Evolutionary conservation across 345 rosid genomes (phyloP).

Genomic region (Mangifera indica): DNA sequence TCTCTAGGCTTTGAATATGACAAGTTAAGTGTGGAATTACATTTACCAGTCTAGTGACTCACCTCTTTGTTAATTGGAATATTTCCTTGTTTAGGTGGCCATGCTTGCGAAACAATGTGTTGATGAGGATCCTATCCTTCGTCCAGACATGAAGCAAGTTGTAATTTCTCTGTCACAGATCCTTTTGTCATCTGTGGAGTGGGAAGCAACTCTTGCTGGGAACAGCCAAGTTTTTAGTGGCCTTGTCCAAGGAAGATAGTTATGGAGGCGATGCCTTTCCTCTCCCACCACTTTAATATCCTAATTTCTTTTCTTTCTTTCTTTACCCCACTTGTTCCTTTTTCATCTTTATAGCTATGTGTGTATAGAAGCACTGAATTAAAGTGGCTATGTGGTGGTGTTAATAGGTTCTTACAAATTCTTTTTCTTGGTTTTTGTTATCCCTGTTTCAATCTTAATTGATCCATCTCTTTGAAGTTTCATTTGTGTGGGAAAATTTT

Average conservation of each 20-base stretch:
- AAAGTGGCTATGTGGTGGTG: background rate
- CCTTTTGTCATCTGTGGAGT: slow-evolving; percentile 84
- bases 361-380: slow-evolving; percentile 12
- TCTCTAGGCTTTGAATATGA: background rate
- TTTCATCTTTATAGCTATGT: background rate
- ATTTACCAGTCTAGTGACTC: slow-evolving; percentile 2
- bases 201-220: slow-evolving; percentile 99
- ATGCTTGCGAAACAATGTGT: slow-evolving; percentile 92
- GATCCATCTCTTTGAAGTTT: background rate
- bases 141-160: slow-evolving; percentile 92
- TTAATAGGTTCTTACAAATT: background rate
- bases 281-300: background rate
- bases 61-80: slow-evolving; percentile 5
- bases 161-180: slow-evolving; percentile 57
- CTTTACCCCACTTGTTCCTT: background rate
- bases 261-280: background rate
- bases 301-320: too few relatives aligned
- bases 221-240: slow-evolving; percentile 97
- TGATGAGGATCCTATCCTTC: slow-evolving; percentile 80
- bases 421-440: background rate
- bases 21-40: background rate
- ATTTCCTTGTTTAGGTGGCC: slow-evolving; percentile 49
- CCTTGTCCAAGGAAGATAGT: slow-evolving; percentile 90
- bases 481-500: slow-evolving; percentile 21
- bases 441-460: background rate